These are phyloP conservation scores for Colletotrichum destructivum DNA, from an alignment of 2,329 filamentous ascomycete species.

Conservation along the genomic window DNA sequence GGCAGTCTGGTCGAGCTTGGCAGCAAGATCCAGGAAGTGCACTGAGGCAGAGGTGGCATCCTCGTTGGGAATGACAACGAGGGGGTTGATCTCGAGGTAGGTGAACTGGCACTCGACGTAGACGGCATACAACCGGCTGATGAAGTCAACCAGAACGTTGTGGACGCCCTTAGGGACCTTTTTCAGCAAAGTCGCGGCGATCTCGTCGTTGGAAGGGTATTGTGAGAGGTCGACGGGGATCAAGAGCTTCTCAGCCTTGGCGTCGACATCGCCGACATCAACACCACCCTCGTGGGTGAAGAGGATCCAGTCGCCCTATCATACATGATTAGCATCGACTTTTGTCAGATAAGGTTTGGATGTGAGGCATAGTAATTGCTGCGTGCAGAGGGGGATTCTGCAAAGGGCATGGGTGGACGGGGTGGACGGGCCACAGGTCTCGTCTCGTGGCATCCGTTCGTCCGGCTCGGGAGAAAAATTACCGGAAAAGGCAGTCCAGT, in stretches of 20 bases:
- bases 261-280: conserved; percentile 98
- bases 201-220: conserved; percentile 96
- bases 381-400: conserved; percentile 22
- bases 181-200: conserved; percentile 86
- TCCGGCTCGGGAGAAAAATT: conserved; percentile 51
- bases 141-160: conserved; percentile 99
- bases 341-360: not conserved
- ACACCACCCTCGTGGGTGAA: conserved; percentile 99
- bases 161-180: conserved; percentile 96
- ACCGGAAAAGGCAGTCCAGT: conserved; percentile 44
- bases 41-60: conserved; percentile 93
- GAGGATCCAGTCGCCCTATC: conserved; percentile 98
- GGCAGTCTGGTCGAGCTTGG: conserved; percentile 98
- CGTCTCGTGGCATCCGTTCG: conserved; percentile 58
- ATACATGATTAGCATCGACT: conserved; percentile 33
- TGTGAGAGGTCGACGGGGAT: conserved; percentile 95
- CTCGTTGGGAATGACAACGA: conserved; percentile 96
- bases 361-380: conserved; percentile 8
- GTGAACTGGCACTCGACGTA: conserved; percentile 99
- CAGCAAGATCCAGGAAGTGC: conserved; percentile 97
- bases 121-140: conserved; percentile 96
- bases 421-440: conserved; percentile 36
- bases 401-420: conserved; percentile 34
- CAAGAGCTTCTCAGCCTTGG: conserved; percentile 98
- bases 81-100: conserved; percentile 99